These are phyloP conservation scores for Ophiocordyceps camponoti-leonardi DNA, from an alignment of 2,329 filamentous ascomycete genomes.

Conservation along the genomic window DNA sequence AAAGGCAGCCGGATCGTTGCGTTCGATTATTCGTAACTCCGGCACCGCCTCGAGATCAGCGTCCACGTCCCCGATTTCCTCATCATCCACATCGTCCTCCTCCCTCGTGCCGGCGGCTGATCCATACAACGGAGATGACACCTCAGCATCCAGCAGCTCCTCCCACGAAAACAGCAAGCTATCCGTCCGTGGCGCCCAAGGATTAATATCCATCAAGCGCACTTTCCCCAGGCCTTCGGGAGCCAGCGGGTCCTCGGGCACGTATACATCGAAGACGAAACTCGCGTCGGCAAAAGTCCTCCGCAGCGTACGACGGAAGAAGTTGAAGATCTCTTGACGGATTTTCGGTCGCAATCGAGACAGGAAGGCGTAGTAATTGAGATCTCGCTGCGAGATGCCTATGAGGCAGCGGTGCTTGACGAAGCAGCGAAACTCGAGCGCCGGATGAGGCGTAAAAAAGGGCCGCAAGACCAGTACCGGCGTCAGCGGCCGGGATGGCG, in stretches of 20 bases:
- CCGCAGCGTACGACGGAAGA: conserved; percentile 60
- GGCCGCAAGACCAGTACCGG: conserved; percentile 77
- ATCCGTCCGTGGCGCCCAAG: conserved; percentile 83
- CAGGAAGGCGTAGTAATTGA: conserved; percentile 81
- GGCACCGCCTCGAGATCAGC: conserved; percentile 44
- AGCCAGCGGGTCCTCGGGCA: conserved; percentile 47
- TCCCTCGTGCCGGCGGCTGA: conserved; percentile 10
- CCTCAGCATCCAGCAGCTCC: conserved; percentile 60
- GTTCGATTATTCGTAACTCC: conserved; percentile 67
- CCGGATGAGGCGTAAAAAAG: conserved; percentile 75
- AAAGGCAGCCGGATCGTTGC: conserved; percentile 77
- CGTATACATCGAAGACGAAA: conserved; percentile 86
- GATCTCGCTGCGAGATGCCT: conserved; percentile 73
- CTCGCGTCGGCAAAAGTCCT: conserved; percentile 67
- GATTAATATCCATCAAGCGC: conserved; percentile 85
- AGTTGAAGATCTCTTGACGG: conserved; percentile 49
- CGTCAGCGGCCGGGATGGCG: conserved; percentile 32
- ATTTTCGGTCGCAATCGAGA: conserved; percentile 44
- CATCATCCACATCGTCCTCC: conserved; percentile 18
- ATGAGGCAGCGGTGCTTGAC: conserved; percentile 69
- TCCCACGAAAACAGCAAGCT: conserved; percentile 78
- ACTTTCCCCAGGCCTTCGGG: conserved; percentile 51
- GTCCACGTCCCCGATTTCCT: conserved; percentile 26
- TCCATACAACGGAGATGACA: conserved; percentile 39
- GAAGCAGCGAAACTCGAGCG: conserved; percentile 90